These are phyloP conservation scores for Ophiostoma tasmaniense DNA, from an alignment of 2,329 filamentous ascomycete genomes.

Conservation along the genomic window DNA sequence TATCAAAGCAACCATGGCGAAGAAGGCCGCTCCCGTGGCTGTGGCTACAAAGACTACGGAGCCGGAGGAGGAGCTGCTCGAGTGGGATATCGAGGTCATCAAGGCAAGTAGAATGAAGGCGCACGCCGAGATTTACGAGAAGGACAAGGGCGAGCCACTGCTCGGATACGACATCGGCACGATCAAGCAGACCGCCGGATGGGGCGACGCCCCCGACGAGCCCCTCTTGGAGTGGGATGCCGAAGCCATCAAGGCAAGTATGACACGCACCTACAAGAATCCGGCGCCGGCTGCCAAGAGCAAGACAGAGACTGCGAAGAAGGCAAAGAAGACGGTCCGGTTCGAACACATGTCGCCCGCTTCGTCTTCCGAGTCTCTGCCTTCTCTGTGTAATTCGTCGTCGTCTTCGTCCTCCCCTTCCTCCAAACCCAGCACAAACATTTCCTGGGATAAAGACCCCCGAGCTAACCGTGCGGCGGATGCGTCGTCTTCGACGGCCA, in stretches of 20 bases:
- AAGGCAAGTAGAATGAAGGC: constrained; percentile 12
- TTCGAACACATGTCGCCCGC: not conserved
- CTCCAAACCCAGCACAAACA: not conserved
- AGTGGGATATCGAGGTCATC: constrained; percentile 17
- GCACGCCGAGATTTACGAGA: not conserved
- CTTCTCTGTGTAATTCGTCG: not conserved
- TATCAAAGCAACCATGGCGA: not conserved
- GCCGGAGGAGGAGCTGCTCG: constrained; percentile 14
- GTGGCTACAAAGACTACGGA: not conserved
- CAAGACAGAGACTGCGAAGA: not conserved
- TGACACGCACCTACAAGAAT: not conserved
- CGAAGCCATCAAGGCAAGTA: constrained; percentile 18
- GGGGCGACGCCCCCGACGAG: constrained; percentile 7
- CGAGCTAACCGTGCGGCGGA: constrained; percentile 17
- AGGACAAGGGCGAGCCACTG: not conserved
- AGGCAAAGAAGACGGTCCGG: not conserved
- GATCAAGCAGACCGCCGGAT: not conserved
- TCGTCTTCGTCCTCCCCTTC: not conserved
- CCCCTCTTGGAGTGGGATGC: constrained; percentile 18
- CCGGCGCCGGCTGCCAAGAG: not conserved
- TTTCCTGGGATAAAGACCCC: constrained; percentile 9
- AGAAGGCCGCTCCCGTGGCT: not conserved
- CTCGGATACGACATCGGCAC: not conserved
- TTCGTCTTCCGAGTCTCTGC: not conserved
- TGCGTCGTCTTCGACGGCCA: constrained; percentile 15